Evolutionary conservation across 2,329 filamentous ascomycete genomes (phyloP), one percentile per base, ranked within the genome.

Genomic region (Diplodia seriata): DNA sequence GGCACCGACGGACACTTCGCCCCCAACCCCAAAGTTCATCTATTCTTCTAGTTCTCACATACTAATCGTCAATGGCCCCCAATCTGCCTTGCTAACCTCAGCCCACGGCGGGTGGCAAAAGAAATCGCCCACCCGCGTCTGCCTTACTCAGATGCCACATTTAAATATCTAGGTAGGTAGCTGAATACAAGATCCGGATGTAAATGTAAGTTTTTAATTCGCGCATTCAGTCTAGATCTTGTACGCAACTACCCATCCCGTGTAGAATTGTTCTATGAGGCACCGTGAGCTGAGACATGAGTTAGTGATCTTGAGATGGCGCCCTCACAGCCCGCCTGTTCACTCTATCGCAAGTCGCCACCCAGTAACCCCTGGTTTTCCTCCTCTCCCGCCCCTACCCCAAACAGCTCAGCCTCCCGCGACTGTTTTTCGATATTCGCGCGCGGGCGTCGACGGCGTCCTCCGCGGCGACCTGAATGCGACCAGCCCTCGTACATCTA

Each of bases 401-500:
- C 51, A 23, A 23, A 31, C 43, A 20, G n/a, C 20, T 11, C 40
- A 47, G 18, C 40, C 40, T 18, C 18, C 18, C 43, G 43, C 47
- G 33, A n/a, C 47, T 26, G 38, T 26, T 59, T 29, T 59, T 29
- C 56, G 56, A 59, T 23, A 57, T 23, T 33, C 8, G 26, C 31
- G 54, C 20, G n/a, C 29, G 43, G 51, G 51, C 51, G 29, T 36
- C 33, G 55, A 36, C 18, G 51, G 54, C 23, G 31, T 33, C 33
- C n/a, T n/a, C 54, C 33, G 54, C 31, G 54, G 26, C 33, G 54
- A 56, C 54, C 54, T 56, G 54, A 56, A 56, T 56, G 54, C 54
- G 54, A 55, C 31, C 20, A 56, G 33, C 54, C 31, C 33, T 36
- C 36, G 54, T 56, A 38, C 54, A 20, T 56, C 20, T 36, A 40